Conservation (phyloP, 345 rosid species). For the Xanthoceras sorbifolium region DNA sequence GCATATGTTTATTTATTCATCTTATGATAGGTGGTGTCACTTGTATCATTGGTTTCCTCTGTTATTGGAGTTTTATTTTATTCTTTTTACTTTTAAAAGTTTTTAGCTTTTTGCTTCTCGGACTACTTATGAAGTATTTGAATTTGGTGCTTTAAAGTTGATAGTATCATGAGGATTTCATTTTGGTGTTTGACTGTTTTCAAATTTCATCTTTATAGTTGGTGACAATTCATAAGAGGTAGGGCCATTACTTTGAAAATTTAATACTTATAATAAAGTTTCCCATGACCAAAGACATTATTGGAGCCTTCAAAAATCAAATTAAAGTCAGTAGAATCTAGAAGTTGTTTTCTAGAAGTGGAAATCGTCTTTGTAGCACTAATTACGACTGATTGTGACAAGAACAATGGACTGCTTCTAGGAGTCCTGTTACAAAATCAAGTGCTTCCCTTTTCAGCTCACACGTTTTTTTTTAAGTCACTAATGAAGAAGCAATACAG, state of each 20-base stretch:
- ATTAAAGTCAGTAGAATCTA: neutral
- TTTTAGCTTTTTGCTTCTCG: neutral
- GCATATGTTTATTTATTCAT: neutral
- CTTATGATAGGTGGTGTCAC: neutral
- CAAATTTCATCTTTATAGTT: constrained; percentile 17
- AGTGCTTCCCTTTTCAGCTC: neutral
- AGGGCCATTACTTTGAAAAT: constrained; percentile 16
- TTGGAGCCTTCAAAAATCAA: neutral
- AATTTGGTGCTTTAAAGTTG: neutral
- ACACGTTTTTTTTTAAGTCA: too few species aligned
- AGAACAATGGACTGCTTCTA: neutral
- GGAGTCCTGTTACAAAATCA: neutral
- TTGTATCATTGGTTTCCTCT: neutral
- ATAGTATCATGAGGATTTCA: constrained; percentile 2
- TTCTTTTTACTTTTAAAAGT: neutral
- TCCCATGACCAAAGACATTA: neutral
- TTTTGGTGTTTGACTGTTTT: neutral
- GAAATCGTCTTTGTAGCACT: neutral
- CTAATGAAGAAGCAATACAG: neutral
- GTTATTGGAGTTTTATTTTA: neutral
- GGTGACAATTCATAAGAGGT: constrained; percentile 14
- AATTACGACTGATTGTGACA: neutral
- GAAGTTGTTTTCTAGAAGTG: neutral
- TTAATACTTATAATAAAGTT: neutral
- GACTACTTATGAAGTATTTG: neutral